Evolutionary conservation across 1,284 basidiomycete genomes (phyloP).

Genomic region (Leccinum ambiguum): DNA sequence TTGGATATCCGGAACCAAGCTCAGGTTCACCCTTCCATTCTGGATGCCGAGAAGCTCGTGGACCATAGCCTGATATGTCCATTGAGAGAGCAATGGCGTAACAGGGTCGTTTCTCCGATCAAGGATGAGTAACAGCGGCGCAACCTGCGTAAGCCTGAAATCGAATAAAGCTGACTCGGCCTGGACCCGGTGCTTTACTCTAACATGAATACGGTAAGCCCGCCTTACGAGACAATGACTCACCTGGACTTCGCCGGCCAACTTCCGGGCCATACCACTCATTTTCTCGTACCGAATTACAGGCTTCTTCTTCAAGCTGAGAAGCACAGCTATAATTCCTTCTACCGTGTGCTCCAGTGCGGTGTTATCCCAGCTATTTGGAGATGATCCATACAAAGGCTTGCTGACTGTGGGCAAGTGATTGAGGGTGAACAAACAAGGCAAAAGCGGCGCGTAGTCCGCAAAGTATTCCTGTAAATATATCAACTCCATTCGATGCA

Average conservation of each 20-base stretch:
- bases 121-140: slow-evolving; percentile 74
- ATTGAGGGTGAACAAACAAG: slow-evolving; percentile 89
- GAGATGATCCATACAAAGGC: slow-evolving; percentile 70
- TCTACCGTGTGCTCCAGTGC: slow-evolving; percentile 81
- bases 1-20: slow-evolving; percentile 82
- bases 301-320: slow-evolving; percentile 96
- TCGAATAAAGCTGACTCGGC: slow-evolving; percentile 74
- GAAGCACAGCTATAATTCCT: slow-evolving; percentile 84
- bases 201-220: slow-evolving; percentile 11
- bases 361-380: slow-evolving; percentile 66
- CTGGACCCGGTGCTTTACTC: slow-evolving; percentile 65
- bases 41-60: slow-evolving; percentile 95
- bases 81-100: slow-evolving; percentile 95
- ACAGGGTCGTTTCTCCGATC: slow-evolving; percentile 98
- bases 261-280: slow-evolving; percentile 88
- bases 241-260: slow-evolving; percentile 86
- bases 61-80: slow-evolving; percentile 99
- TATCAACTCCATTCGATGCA: slow-evolving; percentile 6
- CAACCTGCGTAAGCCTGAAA: slow-evolving; percentile 73
- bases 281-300: slow-evolving; percentile 94
- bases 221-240: slow-evolving; percentile 23
- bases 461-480: slow-evolving; percentile 86
- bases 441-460: slow-evolving; percentile 87
- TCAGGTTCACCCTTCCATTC: slow-evolving; percentile 90
- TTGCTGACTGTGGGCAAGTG: slow-evolving; percentile 61